These are phyloP conservation scores for Yarrowia sp. DNA, from an alignment of 805 yeast genomes.

Conservation along the genomic window DNA sequence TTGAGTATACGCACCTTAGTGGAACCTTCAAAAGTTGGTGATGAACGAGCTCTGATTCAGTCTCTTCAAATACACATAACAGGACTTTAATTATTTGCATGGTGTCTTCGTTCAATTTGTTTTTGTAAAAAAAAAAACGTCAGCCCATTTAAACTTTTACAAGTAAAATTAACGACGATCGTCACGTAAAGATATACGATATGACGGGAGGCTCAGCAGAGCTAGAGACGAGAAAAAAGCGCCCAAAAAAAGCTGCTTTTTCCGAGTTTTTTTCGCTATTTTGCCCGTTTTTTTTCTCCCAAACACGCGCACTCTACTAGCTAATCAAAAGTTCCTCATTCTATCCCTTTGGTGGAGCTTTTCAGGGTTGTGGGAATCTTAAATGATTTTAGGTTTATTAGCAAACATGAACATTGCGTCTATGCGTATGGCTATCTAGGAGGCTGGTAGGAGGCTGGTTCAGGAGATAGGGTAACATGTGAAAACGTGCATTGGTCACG, in stretches of 20 bases:
- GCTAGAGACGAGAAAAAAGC: neutral
- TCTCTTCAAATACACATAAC: too few relatives aligned
- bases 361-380: neutral
- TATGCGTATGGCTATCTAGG: constrained; percentile 3
- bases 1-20: constrained; percentile 16
- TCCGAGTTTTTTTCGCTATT: too few relatives aligned
- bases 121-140: neutral
- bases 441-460: constrained; percentile 1
- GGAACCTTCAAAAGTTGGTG: neutral
- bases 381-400: neutral
- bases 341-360: too few relatives aligned
- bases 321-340: too few relatives aligned
- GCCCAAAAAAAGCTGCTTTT: neutral
- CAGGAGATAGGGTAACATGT: constrained; percentile 4
- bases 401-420: constrained; percentile 21
- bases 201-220: neutral
- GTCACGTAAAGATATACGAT: neutral
- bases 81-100: too few relatives aligned
- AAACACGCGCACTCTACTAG: too few relatives aligned
- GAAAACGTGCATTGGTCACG: neutral
- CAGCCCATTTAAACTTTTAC: constrained; percentile 6
- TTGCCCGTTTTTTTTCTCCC: too few relatives aligned
- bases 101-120: too few relatives aligned
- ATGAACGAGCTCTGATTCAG: too few relatives aligned
- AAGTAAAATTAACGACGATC: neutral